These are phyloP conservation scores for Apiotrichum porosum DNA, from an alignment of 1,284 basidiomycete species.

Conservation along the genomic window DNA sequence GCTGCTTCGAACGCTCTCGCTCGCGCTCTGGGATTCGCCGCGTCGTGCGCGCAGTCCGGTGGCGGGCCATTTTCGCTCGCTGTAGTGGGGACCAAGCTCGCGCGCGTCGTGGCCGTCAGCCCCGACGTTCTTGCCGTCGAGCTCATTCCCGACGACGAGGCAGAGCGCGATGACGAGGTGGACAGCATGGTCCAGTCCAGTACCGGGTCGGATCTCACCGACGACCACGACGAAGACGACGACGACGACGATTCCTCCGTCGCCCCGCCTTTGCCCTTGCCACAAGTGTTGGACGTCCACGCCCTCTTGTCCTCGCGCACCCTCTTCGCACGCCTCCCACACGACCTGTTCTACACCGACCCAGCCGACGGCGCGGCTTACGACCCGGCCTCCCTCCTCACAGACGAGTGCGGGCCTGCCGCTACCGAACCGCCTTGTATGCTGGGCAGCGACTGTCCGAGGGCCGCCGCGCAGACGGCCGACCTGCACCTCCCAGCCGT, in stretches of 20 bases:
- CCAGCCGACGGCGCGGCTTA: too few species aligned
- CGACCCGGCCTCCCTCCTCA: background rate
- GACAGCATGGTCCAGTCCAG: too few species aligned
- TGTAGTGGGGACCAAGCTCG: constrained; percentile 1
- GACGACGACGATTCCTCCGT: too few species aligned
- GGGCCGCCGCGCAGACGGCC: background rate
- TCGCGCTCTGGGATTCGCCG: background rate
- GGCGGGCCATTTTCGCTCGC: background rate
- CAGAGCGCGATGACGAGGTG: background rate
- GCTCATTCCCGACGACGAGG: background rate
- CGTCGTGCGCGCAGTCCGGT: background rate
- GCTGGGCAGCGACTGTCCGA: background rate
- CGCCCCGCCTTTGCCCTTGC: too few species aligned
- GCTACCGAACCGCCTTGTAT: background rate
- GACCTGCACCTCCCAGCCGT: background rate
- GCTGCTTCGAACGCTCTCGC: background rate
- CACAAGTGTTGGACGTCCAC: too few species aligned
- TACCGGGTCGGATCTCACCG: too few species aligned
- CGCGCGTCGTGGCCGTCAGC: constrained; percentile 2
- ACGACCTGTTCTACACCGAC: too few species aligned
- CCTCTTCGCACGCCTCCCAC: too few species aligned
- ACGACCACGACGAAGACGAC: too few species aligned
- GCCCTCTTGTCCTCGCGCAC: too few species aligned
- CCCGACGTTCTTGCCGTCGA: constrained; percentile 2
- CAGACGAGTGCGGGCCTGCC: background rate